A percentile compares a stretch with the other conserved stretches of the same genome.
phyloP scores from a whole-genome alignment of 163 green algal species.

The Prototheca stagnorum region DNA sequence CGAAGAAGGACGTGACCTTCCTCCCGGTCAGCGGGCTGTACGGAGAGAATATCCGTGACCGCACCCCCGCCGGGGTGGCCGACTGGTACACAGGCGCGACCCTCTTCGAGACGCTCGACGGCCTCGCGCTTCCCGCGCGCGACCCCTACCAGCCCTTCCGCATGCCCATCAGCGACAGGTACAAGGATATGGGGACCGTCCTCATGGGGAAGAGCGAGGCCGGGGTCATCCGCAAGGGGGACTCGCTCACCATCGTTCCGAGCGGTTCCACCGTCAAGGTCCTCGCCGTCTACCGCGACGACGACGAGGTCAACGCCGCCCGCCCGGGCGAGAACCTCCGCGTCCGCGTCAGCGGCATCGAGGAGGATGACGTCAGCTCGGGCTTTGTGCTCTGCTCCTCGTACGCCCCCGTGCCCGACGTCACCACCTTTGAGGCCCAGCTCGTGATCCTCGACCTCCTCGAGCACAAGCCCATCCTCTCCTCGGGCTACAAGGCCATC shows the following conservation, averaged over 20 bases:
- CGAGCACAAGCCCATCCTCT: conserved; percentile 66
- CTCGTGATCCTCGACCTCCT: conserved; percentile 64
- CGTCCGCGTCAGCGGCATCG: conserved; percentile 60
- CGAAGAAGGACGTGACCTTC: conserved; percentile 82
- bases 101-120: conserved; percentile 70
- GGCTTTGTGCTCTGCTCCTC: conserved; percentile 64
- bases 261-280: conserved; percentile 77
- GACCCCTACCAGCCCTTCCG: conserved; percentile 68
- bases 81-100: conserved; percentile 49
- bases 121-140: conserved; percentile 23
- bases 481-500: conserved; percentile 66
- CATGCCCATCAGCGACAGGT: conserved; percentile 95
- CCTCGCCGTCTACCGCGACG: conserved; percentile 73
- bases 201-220: conserved; percentile 96
- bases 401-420: conserved; percentile 27
- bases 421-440: conserved; percentile 42
- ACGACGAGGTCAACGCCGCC: conserved; percentile 61
- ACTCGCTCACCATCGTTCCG: conserved; percentile 80
- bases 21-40: conserved; percentile 81
- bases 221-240: conserved; percentile 65
- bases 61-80: conserved; percentile 21
- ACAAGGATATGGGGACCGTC: conserved; percentile 93
- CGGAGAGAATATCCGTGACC: conserved; percentile 78
- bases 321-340: conserved; percentile 85
- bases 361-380: conserved; percentile 75